These are phyloP conservation scores for Panicum hallii DNA, from an alignment of 202 grass and related monocot genomes.

Conservation along the genomic window DNA sequence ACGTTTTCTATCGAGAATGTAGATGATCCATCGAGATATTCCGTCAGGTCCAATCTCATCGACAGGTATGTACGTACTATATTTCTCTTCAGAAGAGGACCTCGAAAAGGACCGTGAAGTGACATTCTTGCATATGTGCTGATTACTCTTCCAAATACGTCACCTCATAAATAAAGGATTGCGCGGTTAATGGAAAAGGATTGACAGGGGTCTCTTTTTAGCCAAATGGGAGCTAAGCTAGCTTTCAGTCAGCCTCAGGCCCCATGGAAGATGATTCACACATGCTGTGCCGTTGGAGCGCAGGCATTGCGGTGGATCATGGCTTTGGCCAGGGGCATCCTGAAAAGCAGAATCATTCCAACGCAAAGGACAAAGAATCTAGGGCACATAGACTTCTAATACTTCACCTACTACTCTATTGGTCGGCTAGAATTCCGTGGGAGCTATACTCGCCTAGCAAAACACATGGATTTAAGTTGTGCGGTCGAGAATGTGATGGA, in stretches of 20 bases:
- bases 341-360: background rate
- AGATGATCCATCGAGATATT: background rate
- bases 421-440: background rate
- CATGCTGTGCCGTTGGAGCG: constrained; percentile 18
- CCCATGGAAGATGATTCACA: constrained; percentile 11
- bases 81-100: background rate
- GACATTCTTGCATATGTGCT: background rate
- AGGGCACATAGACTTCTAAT: background rate
- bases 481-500: background rate
- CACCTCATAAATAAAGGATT: background rate
- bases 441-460: background rate
- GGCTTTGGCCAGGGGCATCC: constrained; percentile 1
- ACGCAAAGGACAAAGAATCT: constrained; percentile 8
- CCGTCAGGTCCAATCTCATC: background rate
- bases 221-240: background rate
- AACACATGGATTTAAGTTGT: background rate
- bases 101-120: too few relatives aligned
- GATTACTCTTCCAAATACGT: background rate
- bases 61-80: background rate
- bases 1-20: too few relatives aligned
- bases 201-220: background rate
- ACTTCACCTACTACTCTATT: background rate
- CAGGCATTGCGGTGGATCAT: constrained; percentile 22
- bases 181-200: background rate
- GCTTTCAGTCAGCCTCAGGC: too few relatives aligned